Conservation (phyloP, 2,329 filamentous ascomycete genomes). For the Huntiella omanensis region DNA sequence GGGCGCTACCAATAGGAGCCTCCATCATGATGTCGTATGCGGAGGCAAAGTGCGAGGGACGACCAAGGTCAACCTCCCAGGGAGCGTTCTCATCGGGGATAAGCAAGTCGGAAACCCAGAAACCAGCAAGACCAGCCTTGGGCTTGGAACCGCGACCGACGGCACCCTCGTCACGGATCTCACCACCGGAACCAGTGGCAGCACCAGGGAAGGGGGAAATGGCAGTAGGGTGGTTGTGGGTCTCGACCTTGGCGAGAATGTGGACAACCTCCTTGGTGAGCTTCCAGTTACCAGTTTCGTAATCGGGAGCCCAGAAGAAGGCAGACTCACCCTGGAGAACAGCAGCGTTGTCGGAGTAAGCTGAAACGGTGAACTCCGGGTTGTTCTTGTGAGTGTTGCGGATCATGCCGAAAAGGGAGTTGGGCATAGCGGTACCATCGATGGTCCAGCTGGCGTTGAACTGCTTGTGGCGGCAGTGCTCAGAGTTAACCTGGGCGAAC, state of each 20-base stretch:
- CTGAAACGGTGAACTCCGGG: conserved; percentile 71
- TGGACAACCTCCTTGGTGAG: conserved; percentile 74
- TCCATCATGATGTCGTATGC: conserved; percentile 96
- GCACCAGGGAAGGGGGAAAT: conserved; percentile 87
- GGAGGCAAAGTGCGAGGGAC: conserved; percentile 79
- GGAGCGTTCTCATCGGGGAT: conserved; percentile 69
- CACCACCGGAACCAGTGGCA: conserved; percentile 85
- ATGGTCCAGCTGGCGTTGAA: conserved; percentile 97
- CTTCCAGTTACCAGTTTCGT: conserved; percentile 71
- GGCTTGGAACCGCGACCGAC: conserved; percentile 84
- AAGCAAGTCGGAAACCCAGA: conserved; percentile 84
- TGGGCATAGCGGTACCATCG: conserved; percentile 60
- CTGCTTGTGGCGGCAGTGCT: conserved; percentile 72
- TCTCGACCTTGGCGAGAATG: conserved; percentile 86
- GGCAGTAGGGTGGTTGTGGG: conserved; percentile 91
- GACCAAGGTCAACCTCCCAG: conserved; percentile 85
- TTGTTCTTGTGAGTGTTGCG: conserved; percentile 77
- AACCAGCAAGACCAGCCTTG: conserved; percentile 80
- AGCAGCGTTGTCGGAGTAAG: conserved; percentile 96
- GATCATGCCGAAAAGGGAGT: conserved; percentile 90
- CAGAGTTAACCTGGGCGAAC: conserved; percentile 98
- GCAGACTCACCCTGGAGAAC: conserved; percentile 34
- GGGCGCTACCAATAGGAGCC: conserved; percentile 81
- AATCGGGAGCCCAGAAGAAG: conserved; percentile 66
- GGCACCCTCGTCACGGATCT: conserved; percentile 88